Percentiles rank a stretch among this genome's conserved stretches.
Evolutionary conservation across 192 early-diverging fungal genomes (phyloP).

Genomic region (Backusella morwellensis): DNA sequence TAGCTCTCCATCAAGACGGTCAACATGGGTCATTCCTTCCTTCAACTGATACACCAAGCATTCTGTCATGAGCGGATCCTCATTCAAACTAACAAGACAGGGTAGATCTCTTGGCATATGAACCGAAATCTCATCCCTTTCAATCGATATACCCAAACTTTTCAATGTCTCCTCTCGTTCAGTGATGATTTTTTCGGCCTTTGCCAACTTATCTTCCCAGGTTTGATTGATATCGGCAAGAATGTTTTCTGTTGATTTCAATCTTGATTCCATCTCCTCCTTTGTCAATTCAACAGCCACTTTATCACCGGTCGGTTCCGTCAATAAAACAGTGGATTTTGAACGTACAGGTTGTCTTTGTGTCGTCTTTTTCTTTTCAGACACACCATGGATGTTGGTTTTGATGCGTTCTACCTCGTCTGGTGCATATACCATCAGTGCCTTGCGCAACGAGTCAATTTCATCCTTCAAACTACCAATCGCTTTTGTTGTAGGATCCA

Average conservation of each 20-base stretch:
- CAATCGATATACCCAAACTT: conserved; percentile 76
- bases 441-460: conserved; percentile 59
- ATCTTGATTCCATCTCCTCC: conserved; percentile 69
- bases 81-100: conserved; percentile 86
- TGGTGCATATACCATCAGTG: conserved; percentile 45
- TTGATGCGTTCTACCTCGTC: conserved; percentile 23
- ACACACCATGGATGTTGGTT: background rate
- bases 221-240: conserved; percentile 78
- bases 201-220: conserved; percentile 78
- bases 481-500: conserved; percentile 75
- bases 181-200: conserved; percentile 67
- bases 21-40: conserved; percentile 70
- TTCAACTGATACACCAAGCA: conserved; percentile 86
- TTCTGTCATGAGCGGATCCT: conserved; percentile 87
- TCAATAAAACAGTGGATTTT: conserved; percentile 34
- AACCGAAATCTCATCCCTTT: conserved; percentile 68
- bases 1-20: conserved; percentile 39
- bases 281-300: conserved; percentile 38
- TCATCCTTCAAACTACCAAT: conserved; percentile 85
- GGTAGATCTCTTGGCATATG: conserved; percentile 75
- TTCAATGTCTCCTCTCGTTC: conserved; percentile 72
- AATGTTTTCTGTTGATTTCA: conserved; percentile 83
- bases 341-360: background rate
- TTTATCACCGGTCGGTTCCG: conserved; percentile 38
- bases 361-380: background rate